Percentiles rank a stretch among this genome's conserved stretches.
These are phyloP conservation scores for Monosiga brevicollis DNA, from an alignment of 78 protist species.

Conservation along the genomic window DNA sequence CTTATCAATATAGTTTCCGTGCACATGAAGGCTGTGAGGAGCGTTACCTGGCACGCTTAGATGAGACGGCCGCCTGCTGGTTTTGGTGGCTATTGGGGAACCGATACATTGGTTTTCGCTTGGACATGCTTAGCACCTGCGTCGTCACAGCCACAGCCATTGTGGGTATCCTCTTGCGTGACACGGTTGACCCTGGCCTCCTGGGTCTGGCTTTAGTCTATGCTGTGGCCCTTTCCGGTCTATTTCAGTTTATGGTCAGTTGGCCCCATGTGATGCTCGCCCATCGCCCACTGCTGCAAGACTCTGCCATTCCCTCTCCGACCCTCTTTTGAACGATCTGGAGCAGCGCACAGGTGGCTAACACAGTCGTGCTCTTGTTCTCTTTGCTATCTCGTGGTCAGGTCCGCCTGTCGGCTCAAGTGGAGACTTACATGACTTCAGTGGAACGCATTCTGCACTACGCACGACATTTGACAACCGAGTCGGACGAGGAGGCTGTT, in stretches of 20 bases:
- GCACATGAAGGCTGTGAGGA: no score
- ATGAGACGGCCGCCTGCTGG: no score
- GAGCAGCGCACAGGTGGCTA: no score
- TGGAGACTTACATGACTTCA: slow-evolving; percentile 34
- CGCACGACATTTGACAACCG: background rate
- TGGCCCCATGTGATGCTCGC: background rate
- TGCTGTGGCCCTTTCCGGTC: slow-evolving; percentile 13
- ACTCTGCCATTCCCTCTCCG: no score
- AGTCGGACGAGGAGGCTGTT: background rate
- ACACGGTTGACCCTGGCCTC: slow-evolving; percentile 1
- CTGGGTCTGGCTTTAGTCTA: slow-evolving; percentile 41
- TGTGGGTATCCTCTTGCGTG: background rate
- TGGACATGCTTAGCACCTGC: background rate
- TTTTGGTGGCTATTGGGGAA: no score
- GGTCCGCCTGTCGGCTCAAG: slow-evolving; percentile 1
- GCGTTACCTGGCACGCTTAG: no score
- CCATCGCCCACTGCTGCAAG: background rate
- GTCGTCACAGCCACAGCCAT: background rate
- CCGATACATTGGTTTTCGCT: background rate
- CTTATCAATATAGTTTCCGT: no score
- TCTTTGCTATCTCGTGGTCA: no score
- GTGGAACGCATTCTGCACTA: slow-evolving; percentile 51
- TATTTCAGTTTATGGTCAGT: slow-evolving; percentile 14
- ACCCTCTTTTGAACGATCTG: no score
- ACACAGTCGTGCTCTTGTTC: no score